Percentiles rank a stretch among this genome's conserved stretches.
phyloP scores from a whole-genome alignment of 306 rosid species.

The Carpinus viminea region DNA sequence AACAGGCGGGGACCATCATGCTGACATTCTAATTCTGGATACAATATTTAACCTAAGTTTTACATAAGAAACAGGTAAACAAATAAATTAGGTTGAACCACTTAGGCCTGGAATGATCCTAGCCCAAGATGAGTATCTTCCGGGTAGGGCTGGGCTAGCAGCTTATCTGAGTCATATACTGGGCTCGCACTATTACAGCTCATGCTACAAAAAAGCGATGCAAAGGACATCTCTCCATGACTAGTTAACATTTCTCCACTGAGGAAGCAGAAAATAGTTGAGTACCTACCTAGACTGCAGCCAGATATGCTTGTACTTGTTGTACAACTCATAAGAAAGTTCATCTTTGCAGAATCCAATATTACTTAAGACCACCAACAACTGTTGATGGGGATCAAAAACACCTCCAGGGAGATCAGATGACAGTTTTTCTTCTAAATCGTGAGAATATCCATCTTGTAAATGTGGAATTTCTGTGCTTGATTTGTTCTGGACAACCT shows the following conservation, averaged over 20 bases:
- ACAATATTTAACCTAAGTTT: neutral
- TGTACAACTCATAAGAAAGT: slow-evolving; percentile 80
- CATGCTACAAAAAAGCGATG: neutral
- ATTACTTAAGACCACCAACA: slow-evolving; percentile 86
- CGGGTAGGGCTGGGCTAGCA: neutral
- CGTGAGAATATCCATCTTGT: slow-evolving; percentile 73
- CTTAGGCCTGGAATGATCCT: neutral
- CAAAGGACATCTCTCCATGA: neutral
- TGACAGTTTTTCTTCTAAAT: slow-evolving; percentile 47
- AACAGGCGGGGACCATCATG: neutral
- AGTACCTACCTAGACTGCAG: slow-evolving; percentile 68
- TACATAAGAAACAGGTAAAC: neutral
- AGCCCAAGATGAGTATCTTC: slow-evolving; percentile 1
- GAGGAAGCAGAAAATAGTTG: slow-evolving; percentile 5
- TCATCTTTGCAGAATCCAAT: slow-evolving; percentile 96
- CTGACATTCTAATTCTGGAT: slow-evolving; percentile 13
- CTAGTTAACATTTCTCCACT: neutral
- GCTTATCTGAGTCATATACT: neutral
- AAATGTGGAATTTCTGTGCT: slow-evolving; percentile 53
- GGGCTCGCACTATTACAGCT: neutral
- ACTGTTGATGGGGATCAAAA: slow-evolving; percentile 70
- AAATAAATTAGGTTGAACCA: neutral
- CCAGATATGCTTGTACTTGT: slow-evolving; percentile 85
- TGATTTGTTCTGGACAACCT: slow-evolving; percentile 61
- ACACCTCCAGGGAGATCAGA: slow-evolving; percentile 61